Evolutionary conservation across 805 yeast species (phyloP).

Genomic region (Komagataella mondaviorum): DNA sequence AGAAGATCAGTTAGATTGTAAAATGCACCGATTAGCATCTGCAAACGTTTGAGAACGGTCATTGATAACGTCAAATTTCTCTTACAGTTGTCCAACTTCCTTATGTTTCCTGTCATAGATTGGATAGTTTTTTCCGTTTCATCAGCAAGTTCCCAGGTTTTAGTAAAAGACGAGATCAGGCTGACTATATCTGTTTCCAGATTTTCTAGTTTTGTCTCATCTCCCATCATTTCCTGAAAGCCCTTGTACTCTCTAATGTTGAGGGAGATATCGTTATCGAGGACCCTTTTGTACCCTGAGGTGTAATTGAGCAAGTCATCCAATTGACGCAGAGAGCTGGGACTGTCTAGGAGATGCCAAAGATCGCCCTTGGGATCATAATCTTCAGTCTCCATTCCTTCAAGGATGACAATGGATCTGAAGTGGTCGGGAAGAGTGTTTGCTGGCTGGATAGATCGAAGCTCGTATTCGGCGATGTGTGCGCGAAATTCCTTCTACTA

Average conservation of each 20-base stretch:
- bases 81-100: slow-evolving; percentile 69
- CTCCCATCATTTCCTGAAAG: slow-evolving; percentile 6
- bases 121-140: slow-evolving; percentile 51
- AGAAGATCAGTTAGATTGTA: slow-evolving; percentile 39
- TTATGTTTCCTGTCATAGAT: slow-evolving; percentile 64
- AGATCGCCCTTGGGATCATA: slow-evolving; percentile 47
- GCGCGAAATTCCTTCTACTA: background rate
- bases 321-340: slow-evolving; percentile 35
- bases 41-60: slow-evolving; percentile 77
- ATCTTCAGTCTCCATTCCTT: slow-evolving; percentile 18
- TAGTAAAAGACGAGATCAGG: slow-evolving; percentile 29
- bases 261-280: slow-evolving; percentile 29
- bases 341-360: slow-evolving; percentile 32
- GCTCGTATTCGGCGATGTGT: background rate
- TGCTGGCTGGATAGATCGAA: background rate
- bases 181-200: slow-evolving; percentile 20
- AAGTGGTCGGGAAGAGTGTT: background rate
- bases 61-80: slow-evolving; percentile 72
- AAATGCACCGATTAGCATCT: slow-evolving; percentile 71
- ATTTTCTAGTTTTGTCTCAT: slow-evolving; percentile 12
- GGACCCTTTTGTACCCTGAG: slow-evolving; percentile 30
- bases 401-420: background rate
- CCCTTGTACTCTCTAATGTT: slow-evolving; percentile 22
- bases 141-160: slow-evolving; percentile 32
- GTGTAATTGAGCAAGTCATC: slow-evolving; percentile 37